Conservation (phyloP, 495 filamentous ascomycete genomes). For the Tuber brumale region DNA sequence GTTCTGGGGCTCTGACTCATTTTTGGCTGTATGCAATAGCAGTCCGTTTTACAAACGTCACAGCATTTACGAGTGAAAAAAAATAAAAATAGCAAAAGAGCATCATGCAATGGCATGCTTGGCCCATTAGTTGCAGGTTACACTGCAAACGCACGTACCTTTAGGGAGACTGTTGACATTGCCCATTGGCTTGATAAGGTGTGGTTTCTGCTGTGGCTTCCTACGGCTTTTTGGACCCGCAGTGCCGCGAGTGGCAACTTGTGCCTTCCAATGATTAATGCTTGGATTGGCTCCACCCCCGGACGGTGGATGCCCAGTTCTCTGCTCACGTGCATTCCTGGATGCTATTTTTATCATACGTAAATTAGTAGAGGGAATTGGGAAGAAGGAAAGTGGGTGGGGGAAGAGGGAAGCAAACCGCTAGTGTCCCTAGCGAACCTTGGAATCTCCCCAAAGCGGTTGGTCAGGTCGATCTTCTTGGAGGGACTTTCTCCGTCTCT, state of each 20-base stretch:
- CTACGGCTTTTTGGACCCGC: slow-evolving; percentile 51
- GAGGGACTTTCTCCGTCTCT: slow-evolving; percentile 37
- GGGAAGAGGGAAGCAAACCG: slow-evolving; percentile 48
- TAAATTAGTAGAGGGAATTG: slow-evolving; percentile 61
- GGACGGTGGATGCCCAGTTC: slow-evolving; percentile 50
- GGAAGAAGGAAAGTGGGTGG: slow-evolving; percentile 7
- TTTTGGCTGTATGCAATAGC: no score
- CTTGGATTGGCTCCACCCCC: slow-evolving; percentile 51
- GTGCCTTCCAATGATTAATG: slow-evolving; percentile 73
- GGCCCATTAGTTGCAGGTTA: slow-evolving; percentile 5
- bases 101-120: not conserved
- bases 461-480: slow-evolving; percentile 44
- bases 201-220: slow-evolving; percentile 56
- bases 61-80: not conserved
- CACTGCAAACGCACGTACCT: slow-evolving; percentile 50
- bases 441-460: slow-evolving; percentile 55
- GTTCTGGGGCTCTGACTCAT: no score
- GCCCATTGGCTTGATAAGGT: slow-evolving; percentile 65
- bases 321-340: slow-evolving; percentile 81
- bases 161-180: slow-evolving; percentile 56
- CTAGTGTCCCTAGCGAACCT: slow-evolving; percentile 91
- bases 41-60: no score
- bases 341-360: slow-evolving; percentile 80
- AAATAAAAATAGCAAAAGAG: slow-evolving; percentile 4
- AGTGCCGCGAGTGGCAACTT: slow-evolving; percentile 59